Conservation (phyloP, 441 rosid genomes). For the Populus trichocarpa region DNA sequence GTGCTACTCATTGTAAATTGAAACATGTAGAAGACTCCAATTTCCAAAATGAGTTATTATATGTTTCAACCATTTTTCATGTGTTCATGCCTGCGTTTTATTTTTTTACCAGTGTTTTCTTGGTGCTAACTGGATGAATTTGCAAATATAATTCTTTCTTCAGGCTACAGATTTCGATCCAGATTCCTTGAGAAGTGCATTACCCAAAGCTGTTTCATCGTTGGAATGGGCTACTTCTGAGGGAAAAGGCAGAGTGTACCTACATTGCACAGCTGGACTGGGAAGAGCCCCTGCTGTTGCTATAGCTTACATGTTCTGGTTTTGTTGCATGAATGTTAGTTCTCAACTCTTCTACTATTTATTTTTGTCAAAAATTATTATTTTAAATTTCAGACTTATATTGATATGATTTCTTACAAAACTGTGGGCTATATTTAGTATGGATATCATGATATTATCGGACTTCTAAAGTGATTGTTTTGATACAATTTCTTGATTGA, state of each 20-base stretch:
- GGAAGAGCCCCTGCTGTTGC: constrained; percentile 96
- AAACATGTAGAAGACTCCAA: background rate
- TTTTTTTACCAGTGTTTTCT: background rate
- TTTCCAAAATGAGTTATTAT: no score
- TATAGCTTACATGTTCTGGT: constrained; percentile 81
- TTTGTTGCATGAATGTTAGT: constrained; percentile 65
- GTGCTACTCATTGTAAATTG: background rate
- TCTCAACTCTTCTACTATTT: background rate
- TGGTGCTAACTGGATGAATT: background rate
- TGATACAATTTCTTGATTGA: background rate
- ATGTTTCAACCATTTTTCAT: background rate
- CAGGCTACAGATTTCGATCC: constrained; percentile 91
- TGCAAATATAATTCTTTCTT: background rate
- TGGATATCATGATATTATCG: background rate
- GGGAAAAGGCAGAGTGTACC: constrained; percentile 76
- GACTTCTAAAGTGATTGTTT: background rate
- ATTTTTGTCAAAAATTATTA: background rate
- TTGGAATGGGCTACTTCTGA: constrained; percentile 79
- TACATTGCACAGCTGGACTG: constrained; percentile 90
- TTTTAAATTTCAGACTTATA: background rate
- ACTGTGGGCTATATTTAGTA: background rate
- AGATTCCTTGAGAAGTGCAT: constrained; percentile 67
- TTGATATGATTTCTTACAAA: background rate
- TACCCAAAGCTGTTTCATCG: constrained; percentile 79
- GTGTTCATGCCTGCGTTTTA: background rate